Evolutionary conservation across 2,329 filamentous ascomycete genomes (phyloP), one percentile per base, ranked within the genome.

Genomic region (Apiospora arundinis): DNA sequence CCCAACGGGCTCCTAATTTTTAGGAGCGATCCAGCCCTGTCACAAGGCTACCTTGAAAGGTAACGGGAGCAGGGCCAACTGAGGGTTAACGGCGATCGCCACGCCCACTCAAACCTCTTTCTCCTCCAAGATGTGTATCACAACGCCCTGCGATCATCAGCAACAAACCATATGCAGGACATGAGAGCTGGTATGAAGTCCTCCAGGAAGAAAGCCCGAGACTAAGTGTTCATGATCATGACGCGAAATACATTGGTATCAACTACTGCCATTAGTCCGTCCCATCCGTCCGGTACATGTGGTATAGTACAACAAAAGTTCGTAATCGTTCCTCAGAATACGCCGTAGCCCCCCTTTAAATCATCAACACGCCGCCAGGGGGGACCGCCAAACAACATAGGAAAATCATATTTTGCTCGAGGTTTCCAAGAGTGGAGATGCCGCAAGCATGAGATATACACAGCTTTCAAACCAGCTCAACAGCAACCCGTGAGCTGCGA

Each of bases 301-400:
- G 32, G 56, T 63, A 63, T 63, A 60, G 52, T 63, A 63, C 56
- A 63, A 63, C 56, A 40, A 63, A 21, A 63, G 28, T 28, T 63
- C 21, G 52, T 60, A 60, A 63, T 23, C 56, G 52, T 32, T 37
- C 56, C 56, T 32, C 32, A 2, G 21, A 40, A 63, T 14, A 40
- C 56, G 32, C 56, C 32, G 21, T 32, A 63, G 8, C 32, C 32
- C 28, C 56, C 56, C 48, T 14, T 18, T 11, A n/a, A n/a, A 63
- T 40, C 32, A 63, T 63, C 32, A 63, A 63, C 56, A 63, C 32
- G 18, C 32, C 32, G 18, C 32, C 32, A 45, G 56, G 49, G 16
- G 4, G 28, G 28, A 28, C 32, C 32, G 32, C 32, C 18, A 37
- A 40, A 28, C 18, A 60, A 63, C 56, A 63, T 40, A 63, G 12